phyloP scores from a whole-genome alignment of 495 filamentous ascomycete species.

The Aspergillus nanangensis region DNA sequence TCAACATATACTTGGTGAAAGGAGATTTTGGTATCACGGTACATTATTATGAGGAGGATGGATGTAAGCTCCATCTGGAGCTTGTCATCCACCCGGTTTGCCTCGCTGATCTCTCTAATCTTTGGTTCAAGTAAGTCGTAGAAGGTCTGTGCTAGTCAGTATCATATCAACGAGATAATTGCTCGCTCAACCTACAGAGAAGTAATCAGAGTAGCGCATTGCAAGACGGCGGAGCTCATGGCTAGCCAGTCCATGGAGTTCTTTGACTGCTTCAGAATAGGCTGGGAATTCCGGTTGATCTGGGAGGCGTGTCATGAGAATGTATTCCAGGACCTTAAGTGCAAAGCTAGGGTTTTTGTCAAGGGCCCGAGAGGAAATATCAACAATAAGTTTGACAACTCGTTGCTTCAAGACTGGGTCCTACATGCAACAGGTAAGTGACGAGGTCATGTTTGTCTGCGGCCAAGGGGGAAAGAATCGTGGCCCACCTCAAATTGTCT shows the following conservation, averaged over 20 bases:
- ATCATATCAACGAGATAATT: neutral
- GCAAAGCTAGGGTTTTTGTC: slow-evolving; percentile 74
- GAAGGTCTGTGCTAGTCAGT: slow-evolving; percentile 50
- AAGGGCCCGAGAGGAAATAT: slow-evolving; percentile 79
- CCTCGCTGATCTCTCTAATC: slow-evolving; percentile 72
- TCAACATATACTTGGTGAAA: neutral
- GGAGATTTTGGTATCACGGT: slow-evolving; percentile 15
- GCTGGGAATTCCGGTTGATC: slow-evolving; percentile 61
- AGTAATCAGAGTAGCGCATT: slow-evolving; percentile 82
- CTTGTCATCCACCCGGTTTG: slow-evolving; percentile 70
- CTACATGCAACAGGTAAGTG: slow-evolving; percentile 26
- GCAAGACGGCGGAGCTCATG: slow-evolving; percentile 86
- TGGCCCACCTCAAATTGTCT: slow-evolving; percentile 64
- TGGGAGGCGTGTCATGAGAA: slow-evolving; percentile 72
- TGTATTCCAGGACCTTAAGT: slow-evolving; percentile 81
- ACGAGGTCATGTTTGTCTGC: no score
- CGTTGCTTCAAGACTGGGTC: slow-evolving; percentile 85
- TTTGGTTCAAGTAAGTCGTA: slow-evolving; percentile 83
- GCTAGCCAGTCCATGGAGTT: slow-evolving; percentile 75
- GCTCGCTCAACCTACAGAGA: slow-evolving; percentile 50
- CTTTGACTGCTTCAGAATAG: slow-evolving; percentile 89
- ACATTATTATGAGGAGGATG: slow-evolving; percentile 85
- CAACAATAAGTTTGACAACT: slow-evolving; percentile 77
- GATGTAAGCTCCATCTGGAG: slow-evolving; percentile 66
- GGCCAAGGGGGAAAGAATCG: neutral